Percentiles rank a stretch among this genome's conserved stretches.
Conservation (phyloP, 352 stramenopile genomes). For the Globisporangium iwayamae region DNA sequence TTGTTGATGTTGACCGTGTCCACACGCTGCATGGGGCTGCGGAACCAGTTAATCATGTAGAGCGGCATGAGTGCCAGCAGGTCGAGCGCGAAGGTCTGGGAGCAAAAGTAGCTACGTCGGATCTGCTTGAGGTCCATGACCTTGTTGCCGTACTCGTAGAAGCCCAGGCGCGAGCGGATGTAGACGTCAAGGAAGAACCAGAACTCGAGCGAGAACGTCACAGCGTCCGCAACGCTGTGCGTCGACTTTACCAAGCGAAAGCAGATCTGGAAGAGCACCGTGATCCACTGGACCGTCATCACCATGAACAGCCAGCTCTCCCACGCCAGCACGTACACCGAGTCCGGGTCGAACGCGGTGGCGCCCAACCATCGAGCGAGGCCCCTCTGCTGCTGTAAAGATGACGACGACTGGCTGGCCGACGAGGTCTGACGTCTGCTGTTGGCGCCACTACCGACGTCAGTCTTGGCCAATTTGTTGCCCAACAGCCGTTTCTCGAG, state of each 20-base stretch:
- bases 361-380: not conserved
- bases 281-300: conserved; percentile 38
- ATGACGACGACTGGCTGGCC: not conserved
- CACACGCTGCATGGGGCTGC: conserved; percentile 12
- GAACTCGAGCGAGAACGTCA: conserved; percentile 29
- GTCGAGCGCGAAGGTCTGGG: conserved; percentile 29
- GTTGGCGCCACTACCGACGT: not conserved
- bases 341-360: conserved; percentile 31
- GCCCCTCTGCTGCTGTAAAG: not conserved
- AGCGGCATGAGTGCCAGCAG: conserved; percentile 33
- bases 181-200: conserved; percentile 40
- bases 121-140: conserved; percentile 33
- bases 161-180: conserved; percentile 33
- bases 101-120: conserved; percentile 29
- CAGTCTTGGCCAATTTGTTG: conserved; percentile 25
- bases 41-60: conserved; percentile 31
- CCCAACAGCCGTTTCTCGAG: conserved; percentile 24
- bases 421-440: not conserved
- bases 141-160: conserved; percentile 51
- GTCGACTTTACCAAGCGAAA: conserved; percentile 24
- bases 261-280: conserved; percentile 32
- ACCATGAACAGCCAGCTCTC: conserved; percentile 34
- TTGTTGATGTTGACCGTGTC: conserved; percentile 53
- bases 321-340: conserved; percentile 25
- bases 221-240: conserved; percentile 20